phyloP scores from a whole-genome alignment of 1,284 basidiomycete genomes.

The Ustilago sp. region DNA sequence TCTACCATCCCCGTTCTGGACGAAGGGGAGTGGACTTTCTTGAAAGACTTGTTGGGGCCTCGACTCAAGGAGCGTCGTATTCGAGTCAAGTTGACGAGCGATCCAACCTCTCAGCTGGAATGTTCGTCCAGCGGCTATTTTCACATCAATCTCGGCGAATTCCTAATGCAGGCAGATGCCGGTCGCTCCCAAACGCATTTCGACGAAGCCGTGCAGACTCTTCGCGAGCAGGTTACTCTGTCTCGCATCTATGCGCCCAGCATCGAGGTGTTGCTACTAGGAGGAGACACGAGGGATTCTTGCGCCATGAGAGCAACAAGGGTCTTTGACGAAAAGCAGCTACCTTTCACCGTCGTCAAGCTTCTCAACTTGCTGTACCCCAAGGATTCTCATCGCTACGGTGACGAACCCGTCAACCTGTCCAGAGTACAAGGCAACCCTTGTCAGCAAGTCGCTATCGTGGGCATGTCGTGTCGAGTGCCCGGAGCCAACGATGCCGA shows the following conservation, averaged over 20 bases:
- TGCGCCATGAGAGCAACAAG: constrained; percentile 4
- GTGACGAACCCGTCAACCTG: constrained; percentile 40
- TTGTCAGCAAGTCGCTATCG: constrained; percentile 45
- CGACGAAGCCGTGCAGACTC: constrained; percentile 2
- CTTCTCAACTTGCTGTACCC: constrained; percentile 31
- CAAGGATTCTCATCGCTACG: constrained; percentile 29
- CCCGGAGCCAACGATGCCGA: constrained; percentile 52
- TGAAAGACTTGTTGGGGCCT: not conserved
- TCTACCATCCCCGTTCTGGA: constrained; percentile 10
- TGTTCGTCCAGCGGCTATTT: not conserved
- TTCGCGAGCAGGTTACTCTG: constrained; percentile 6
- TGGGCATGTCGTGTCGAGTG: constrained; percentile 54
- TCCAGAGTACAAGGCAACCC: constrained; percentile 47
- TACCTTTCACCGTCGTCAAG: constrained; percentile 11
- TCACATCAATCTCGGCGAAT: constrained; percentile 6
- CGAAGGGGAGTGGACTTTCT: not conserved
- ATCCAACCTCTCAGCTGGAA: not conserved
- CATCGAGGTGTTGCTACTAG: constrained; percentile 23
- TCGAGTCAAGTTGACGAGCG: constrained; percentile 1
- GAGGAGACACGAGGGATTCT: constrained; percentile 16
- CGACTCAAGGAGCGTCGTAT: constrained; percentile 14
- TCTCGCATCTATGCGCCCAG: constrained; percentile 23
- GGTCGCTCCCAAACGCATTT: constrained; percentile 24
- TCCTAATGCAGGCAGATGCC: constrained; percentile 10
- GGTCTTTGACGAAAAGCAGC: constrained; percentile 1